Percentiles rank a stretch among this genome's conserved stretches.
Evolutionary conservation across 2,329 filamentous ascomycete species (phyloP).

Genomic region (Balansia obtecta): DNA sequence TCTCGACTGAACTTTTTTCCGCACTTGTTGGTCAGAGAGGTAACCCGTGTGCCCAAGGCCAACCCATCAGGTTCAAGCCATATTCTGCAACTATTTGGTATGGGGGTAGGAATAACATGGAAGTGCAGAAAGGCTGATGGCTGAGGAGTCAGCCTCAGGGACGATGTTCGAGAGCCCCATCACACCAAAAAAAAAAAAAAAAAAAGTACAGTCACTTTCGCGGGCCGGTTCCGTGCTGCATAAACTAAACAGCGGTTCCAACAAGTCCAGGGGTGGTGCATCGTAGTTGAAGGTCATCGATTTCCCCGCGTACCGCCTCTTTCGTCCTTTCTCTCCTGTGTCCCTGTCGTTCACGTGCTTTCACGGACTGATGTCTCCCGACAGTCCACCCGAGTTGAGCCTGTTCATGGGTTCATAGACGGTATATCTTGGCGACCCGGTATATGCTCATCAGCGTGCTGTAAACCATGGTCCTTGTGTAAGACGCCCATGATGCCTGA

Average conservation of each 20-base stretch:
- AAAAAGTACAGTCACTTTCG: constrained; percentile 6
- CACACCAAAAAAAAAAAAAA: too few species aligned
- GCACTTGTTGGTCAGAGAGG: neutral
- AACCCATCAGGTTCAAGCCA: neutral
- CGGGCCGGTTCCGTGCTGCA: neutral
- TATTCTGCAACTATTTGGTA: too few species aligned
- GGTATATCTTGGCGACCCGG: constrained; percentile 8
- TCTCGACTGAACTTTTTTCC: neutral
- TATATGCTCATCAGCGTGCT: constrained; percentile 14
- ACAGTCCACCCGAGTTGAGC: too few species aligned
- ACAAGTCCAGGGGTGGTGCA: constrained; percentile 1
- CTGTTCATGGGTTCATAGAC: constrained; percentile 8
- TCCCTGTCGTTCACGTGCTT: constrained; percentile 17
- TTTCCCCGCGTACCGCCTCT: constrained; percentile 7
- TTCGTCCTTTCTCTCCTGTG: constrained; percentile 11
- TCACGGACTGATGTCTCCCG: constrained; percentile 13
- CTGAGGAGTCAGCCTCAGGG: constrained; percentile 33
- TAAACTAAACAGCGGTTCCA: neutral
- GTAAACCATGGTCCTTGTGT: constrained; percentile 12
- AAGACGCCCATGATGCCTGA: constrained; percentile 23
- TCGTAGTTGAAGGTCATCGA: neutral
- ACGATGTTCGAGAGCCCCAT: constrained; percentile 20
- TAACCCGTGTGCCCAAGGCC: neutral
- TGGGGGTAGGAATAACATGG: constrained; percentile 22
- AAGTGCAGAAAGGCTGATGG: constrained; percentile 30